Evolutionary conservation across 106 monocot genomes (phyloP).

Genomic region (Narthecium ossifragum): DNA sequence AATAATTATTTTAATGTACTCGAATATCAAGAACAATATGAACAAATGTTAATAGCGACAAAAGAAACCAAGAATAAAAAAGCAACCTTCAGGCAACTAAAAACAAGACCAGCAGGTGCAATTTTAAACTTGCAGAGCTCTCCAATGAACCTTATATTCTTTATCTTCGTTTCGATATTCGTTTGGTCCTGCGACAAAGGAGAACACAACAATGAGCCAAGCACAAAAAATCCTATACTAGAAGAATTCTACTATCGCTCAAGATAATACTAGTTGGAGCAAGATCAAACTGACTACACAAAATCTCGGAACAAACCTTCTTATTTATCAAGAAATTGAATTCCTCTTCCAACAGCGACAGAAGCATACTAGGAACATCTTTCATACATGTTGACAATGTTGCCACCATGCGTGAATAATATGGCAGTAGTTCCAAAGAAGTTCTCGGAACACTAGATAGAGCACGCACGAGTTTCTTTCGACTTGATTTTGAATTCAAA

Average conservation of each 20-base stretch:
- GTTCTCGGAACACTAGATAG: conserved; percentile 91
- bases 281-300: conserved; percentile 3
- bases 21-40: too few relatives aligned
- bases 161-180: conserved; percentile 98
- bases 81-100: conserved; percentile 92
- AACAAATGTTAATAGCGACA: neutral
- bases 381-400: conserved; percentile 96
- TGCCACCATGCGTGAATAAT: conserved; percentile 95
- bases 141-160: conserved; percentile 97
- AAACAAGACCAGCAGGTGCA: conserved; percentile 75
- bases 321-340: conserved; percentile 96
- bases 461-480: conserved; percentile 82
- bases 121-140: conserved; percentile 98
- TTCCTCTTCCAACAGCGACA: conserved; percentile 84
- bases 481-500: conserved; percentile 84
- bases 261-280: neutral
- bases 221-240: neutral
- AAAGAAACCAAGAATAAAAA: neutral
- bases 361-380: conserved; percentile 77
- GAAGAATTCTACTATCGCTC: neutral
- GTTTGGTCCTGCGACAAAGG: conserved; percentile 81
- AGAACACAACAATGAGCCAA: neutral
- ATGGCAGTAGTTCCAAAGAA: conserved; percentile 85
- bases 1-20: too few relatives aligned
- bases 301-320: conserved; percentile 41